Conservation (phyloP, 225 moss, liverwort and hornwort genomes). For the Lunularia cruciata region DNA sequence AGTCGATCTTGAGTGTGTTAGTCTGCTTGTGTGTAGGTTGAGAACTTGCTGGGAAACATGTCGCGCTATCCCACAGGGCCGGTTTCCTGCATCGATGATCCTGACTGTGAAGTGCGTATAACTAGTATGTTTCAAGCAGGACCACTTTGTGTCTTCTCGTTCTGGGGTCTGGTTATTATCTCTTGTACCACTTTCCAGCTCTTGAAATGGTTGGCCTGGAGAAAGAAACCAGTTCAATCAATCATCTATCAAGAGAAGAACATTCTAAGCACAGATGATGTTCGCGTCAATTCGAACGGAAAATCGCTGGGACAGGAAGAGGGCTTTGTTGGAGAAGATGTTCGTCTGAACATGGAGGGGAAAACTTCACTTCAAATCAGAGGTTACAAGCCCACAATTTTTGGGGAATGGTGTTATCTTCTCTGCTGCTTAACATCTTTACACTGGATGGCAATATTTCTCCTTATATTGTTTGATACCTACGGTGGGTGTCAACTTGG, state of each 20-base stretch:
- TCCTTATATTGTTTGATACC: constrained; percentile 67
- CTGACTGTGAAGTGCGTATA: constrained; percentile 59
- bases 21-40: constrained; percentile 22
- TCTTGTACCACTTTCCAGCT: constrained; percentile 43
- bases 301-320: neutral
- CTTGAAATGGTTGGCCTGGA: constrained; percentile 39
- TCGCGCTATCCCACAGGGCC: constrained; percentile 65
- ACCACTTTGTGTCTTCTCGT: constrained; percentile 51
- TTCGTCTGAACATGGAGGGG: constrained; percentile 50
- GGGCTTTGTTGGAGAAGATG: constrained; percentile 37
- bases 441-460: constrained; percentile 65
- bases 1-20: too few relatives aligned
- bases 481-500: constrained; percentile 72
- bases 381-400: constrained; percentile 54
- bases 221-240: constrained; percentile 35
- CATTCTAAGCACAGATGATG: constrained; percentile 10
- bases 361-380: constrained; percentile 52
- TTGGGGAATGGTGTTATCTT: constrained; percentile 68
- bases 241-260: constrained; percentile 34
- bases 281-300: too few relatives aligned
- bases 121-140: constrained; percentile 54
- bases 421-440: constrained; percentile 64
- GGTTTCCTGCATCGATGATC: constrained; percentile 48
- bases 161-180: constrained; percentile 49
- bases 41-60: constrained; percentile 34